These are phyloP conservation scores for Hemileia vastatrix DNA, from an alignment of 1,284 basidiomycete genomes.

Conservation along the genomic window DNA sequence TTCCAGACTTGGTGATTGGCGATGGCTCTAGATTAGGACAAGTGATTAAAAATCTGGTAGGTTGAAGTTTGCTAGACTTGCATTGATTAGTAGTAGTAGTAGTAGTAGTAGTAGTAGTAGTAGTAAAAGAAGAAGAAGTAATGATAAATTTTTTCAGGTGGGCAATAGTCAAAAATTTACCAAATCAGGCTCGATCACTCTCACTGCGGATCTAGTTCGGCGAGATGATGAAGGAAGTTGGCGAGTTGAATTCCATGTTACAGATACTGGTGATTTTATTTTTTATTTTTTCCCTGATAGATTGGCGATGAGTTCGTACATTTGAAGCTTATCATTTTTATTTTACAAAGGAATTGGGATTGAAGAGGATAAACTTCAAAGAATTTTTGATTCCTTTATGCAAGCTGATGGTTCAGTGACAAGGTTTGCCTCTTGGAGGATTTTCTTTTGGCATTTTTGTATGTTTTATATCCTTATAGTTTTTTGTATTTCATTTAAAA, in stretches of 20 bases:
- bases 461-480: background rate
- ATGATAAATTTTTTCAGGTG: background rate
- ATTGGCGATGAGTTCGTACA: background rate
- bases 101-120: too few species aligned
- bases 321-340: background rate
- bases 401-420: slow-evolving; percentile 23
- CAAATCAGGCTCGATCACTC: slow-evolving; percentile 11
- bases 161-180: slow-evolving; percentile 23
- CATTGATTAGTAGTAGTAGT: too few species aligned
- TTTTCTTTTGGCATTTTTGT: background rate
- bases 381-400: slow-evolving; percentile 22
- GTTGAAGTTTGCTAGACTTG: too few species aligned
- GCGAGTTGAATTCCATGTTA: slow-evolving; percentile 19
- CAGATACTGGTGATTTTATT: slow-evolving; percentile 12
- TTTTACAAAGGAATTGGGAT: slow-evolving; percentile 15
- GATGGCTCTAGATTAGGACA: slow-evolving; percentile 20
- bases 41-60: slow-evolving; percentile 20
- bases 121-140: background rate
- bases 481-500: background rate
- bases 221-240: slow-evolving; percentile 6
- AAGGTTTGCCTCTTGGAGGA: too few species aligned
- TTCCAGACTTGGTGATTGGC: slow-evolving; percentile 21
- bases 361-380: slow-evolving; percentile 18
- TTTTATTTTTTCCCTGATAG: background rate
- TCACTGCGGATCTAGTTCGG: slow-evolving; percentile 8